Conservation (phyloP, 306 rosid genomes). For the Gynostemma pentaphyllum region DNA sequence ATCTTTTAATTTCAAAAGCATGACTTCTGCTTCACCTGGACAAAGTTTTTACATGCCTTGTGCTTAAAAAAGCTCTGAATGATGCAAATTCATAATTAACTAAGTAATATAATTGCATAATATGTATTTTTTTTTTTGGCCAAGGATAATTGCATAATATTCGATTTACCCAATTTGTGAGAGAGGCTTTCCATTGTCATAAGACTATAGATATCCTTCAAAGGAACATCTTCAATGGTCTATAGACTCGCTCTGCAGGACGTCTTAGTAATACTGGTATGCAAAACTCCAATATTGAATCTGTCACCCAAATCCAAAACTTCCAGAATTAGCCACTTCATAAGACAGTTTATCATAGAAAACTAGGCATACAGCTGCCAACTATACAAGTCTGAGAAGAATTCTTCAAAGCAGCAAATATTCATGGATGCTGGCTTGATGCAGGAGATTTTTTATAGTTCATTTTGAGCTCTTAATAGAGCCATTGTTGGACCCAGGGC, state of each 20-base stretch:
- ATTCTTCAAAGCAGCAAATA: neutral
- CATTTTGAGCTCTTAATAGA: conserved; percentile 50
- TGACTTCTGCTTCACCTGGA: too few relatives aligned
- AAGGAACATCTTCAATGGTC: neutral
- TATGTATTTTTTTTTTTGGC: too few relatives aligned
- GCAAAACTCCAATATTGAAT: neutral
- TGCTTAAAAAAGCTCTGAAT: neutral
- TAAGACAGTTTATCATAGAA: neutral
- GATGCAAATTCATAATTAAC: neutral
- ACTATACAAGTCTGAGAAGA: neutral
- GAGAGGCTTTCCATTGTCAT: neutral
- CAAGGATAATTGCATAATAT: too few relatives aligned
- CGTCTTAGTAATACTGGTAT: neutral
- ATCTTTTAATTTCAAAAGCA: too few relatives aligned
- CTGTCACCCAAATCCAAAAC: neutral
- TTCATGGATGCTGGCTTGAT: conserved; percentile 3
- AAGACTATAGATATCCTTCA: conserved; percentile 2
- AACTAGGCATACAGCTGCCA: neutral
- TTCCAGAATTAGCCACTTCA: neutral
- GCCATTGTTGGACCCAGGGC: conserved; percentile 87
- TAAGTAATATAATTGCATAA: neutral
- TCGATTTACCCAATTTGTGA: neutral
- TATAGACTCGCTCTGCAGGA: neutral
- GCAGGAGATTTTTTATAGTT: conserved; percentile 23
- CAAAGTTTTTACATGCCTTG: neutral